Percentiles rank a stretch among this genome's conserved stretches.
Conservation (phyloP, 1,284 basidiomycete genomes). For the Vanrija pseudolonga region DNA sequence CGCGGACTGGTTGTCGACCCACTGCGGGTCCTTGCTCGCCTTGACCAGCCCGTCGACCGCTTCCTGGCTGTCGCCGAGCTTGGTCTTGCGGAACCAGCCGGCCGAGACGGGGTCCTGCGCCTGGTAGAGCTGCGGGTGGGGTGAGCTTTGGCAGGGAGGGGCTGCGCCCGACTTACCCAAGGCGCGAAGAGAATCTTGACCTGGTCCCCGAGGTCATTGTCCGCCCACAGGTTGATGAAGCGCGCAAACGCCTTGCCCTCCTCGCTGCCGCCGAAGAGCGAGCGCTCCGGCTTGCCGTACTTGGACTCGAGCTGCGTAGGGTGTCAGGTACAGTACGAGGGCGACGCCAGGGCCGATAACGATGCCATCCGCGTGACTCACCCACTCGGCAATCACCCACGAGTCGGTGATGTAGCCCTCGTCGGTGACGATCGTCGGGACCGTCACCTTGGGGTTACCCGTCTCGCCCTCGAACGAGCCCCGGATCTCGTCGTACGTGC, state of each 20-base stretch:
- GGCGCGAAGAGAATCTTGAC: slow-evolving; percentile 18
- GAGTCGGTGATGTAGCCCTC: slow-evolving; percentile 33
- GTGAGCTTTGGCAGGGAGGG: neutral
- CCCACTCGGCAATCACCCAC: slow-evolving; percentile 32
- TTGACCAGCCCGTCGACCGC: slow-evolving; percentile 1
- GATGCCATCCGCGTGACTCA: slow-evolving; percentile 9
- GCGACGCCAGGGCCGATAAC: too few species aligned
- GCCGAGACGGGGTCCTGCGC: slow-evolving; percentile 8
- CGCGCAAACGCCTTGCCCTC: slow-evolving; percentile 23
- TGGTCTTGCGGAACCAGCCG: slow-evolving; percentile 23
- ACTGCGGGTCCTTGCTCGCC: neutral
- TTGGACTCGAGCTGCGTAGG: slow-evolving; percentile 24
- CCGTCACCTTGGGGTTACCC: slow-evolving; percentile 33
- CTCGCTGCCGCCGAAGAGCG: slow-evolving; percentile 21
- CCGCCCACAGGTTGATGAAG: slow-evolving; percentile 28
- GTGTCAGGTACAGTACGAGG: neutral
- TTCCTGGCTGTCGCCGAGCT: slow-evolving; percentile 16
- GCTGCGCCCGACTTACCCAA: neutral
- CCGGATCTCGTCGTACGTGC: slow-evolving; percentile 28
- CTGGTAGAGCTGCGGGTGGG: neutral
- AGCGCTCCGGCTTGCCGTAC: slow-evolving; percentile 22
- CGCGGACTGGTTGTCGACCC: slow-evolving; percentile 4
- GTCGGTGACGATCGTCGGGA: slow-evolving; percentile 27
- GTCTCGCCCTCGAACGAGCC: slow-evolving; percentile 22
- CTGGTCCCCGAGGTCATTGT: slow-evolving; percentile 21